Evolutionary conservation across 169 alveolate genomes (phyloP).

Genomic region (Cyclospora cayetanensis): DNA sequence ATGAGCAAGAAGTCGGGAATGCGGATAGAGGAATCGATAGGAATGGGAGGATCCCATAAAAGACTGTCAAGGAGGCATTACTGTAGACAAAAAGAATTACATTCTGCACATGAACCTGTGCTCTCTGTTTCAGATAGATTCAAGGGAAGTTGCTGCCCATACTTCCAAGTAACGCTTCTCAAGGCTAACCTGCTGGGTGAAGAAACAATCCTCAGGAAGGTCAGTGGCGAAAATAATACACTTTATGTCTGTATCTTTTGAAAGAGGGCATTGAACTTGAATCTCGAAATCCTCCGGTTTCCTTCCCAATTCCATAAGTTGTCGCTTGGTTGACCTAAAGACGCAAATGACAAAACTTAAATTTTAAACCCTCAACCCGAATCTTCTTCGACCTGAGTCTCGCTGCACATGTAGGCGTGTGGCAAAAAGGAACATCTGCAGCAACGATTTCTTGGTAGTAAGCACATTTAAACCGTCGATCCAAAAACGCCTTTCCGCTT

Average conservation of each 20-base stretch:
- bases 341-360: background rate
- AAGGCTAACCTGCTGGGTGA: conserved; percentile 18
- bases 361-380: background rate
- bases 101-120: background rate
- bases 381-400: no score
- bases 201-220: conserved; percentile 61
- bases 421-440: no score
- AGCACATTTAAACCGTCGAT: no score
- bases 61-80: background rate
- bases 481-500: no score
- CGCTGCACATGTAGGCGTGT: no score
- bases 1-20: no score
- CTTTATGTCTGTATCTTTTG: conserved; percentile 1
- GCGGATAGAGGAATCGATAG: background rate
- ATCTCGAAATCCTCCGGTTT: conserved; percentile 51
- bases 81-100: background rate
- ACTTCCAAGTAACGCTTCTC: no score
- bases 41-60: background rate
- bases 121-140: background rate
- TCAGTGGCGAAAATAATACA: conserved; percentile 52
- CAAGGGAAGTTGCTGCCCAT: no score
- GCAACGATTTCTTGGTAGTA: no score
- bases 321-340: background rate
- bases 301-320: conserved; percentile 45
- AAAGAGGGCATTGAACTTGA: conserved; percentile 37